A percentile compares a stretch with the other conserved stretches of the same genome.
These are phyloP conservation scores for Zygotorulaspora chibaensis DNA, from an alignment of 805 yeast genomes.

Conservation along the genomic window DNA sequence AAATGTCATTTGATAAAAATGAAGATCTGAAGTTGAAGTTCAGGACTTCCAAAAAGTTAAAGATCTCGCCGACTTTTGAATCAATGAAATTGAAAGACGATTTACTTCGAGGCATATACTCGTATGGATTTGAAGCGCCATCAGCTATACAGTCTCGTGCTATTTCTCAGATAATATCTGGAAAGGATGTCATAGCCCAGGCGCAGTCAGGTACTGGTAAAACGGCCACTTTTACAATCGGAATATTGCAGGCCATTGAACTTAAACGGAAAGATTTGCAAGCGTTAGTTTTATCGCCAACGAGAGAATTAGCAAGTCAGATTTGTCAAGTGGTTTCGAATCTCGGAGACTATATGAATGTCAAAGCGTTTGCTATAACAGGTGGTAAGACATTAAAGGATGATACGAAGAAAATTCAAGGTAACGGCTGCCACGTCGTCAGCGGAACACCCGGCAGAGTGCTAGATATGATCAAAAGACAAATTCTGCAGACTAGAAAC, in stretches of 20 bases:
- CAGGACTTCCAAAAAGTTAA: slow-evolving; percentile 52
- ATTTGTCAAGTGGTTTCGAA: slow-evolving; percentile 84
- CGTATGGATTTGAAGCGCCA: slow-evolving; percentile 92
- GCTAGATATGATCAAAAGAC: slow-evolving; percentile 81
- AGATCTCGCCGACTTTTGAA: slow-evolving; percentile 59
- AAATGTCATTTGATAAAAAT: slow-evolving; percentile 58
- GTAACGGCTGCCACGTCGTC: slow-evolving; percentile 78
- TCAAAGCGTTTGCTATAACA: slow-evolving; percentile 84
- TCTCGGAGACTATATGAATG: slow-evolving; percentile 82
- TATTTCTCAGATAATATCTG: slow-evolving; percentile 86
- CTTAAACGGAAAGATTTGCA: slow-evolving; percentile 69
- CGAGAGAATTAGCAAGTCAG: slow-evolving; percentile 93
- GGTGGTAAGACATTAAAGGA: slow-evolving; percentile 87
- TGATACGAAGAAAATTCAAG: slow-evolving; percentile 68
- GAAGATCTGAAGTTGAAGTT: slow-evolving; percentile 58
- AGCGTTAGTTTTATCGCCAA: slow-evolving; percentile 89
- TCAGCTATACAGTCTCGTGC: slow-evolving; percentile 97
- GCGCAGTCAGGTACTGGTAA: slow-evolving; percentile 99
- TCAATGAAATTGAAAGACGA: slow-evolving; percentile 68
- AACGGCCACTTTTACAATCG: slow-evolving; percentile 97
- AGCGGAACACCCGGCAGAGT: slow-evolving; percentile 99
- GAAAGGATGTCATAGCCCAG: slow-evolving; percentile 93
- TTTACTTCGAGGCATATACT: slow-evolving; percentile 60
- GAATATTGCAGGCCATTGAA: slow-evolving; percentile 84
- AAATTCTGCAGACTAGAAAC: slow-evolving; percentile 65